A percentile compares a stretch with the other conserved stretches of the same genome.
Evolutionary conservation across 1,284 basidiomycete species (phyloP).

Genomic region (Trametes versicolor): DNA sequence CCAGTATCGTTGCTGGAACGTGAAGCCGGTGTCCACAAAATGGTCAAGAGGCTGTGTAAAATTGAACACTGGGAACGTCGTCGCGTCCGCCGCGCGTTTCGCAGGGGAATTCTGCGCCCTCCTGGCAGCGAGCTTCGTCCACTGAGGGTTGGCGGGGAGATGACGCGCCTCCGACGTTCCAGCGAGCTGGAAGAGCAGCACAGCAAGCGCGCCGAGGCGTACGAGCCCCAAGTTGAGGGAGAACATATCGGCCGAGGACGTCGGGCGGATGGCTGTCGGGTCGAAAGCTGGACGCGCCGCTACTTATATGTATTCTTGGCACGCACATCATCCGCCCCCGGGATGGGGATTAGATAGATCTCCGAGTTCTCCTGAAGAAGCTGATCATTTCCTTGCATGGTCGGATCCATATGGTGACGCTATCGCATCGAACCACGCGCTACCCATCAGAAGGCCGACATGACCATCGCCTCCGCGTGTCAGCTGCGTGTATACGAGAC

Average conservation of each 20-base stretch:
- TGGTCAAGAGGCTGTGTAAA: slow-evolving; percentile 91
- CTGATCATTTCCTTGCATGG: neutral
- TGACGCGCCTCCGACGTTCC: slow-evolving; percentile 1
- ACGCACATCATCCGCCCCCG: neutral
- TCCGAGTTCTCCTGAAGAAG: neutral
- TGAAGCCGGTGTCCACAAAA: slow-evolving; percentile 60
- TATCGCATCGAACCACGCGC: slow-evolving; percentile 1
- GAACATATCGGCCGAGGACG: slow-evolving; percentile 16
- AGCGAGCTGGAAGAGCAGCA: slow-evolving; percentile 4
- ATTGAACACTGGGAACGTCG: slow-evolving; percentile 64
- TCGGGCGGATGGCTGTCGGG: neutral
- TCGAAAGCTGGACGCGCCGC: neutral
- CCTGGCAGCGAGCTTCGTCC: slow-evolving; percentile 23
- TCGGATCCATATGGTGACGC: neutral
- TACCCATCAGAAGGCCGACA: neutral
- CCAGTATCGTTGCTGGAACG: slow-evolving; percentile 87
- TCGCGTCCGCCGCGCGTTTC: slow-evolving; percentile 18
- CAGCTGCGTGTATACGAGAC: too few species aligned
- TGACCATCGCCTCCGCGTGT: neutral
- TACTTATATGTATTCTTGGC: neutral
- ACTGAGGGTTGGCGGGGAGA: slow-evolving; percentile 20
- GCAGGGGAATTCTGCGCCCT: slow-evolving; percentile 1
- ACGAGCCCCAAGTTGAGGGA: slow-evolving; percentile 12
- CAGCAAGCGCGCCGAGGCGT: slow-evolving; percentile 12
- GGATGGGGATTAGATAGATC: neutral